A percentile compares a stretch with the other conserved stretches of the same genome.
Conservation (phyloP, 139 green algal species). For the Coccomyxa sp. region DNA sequence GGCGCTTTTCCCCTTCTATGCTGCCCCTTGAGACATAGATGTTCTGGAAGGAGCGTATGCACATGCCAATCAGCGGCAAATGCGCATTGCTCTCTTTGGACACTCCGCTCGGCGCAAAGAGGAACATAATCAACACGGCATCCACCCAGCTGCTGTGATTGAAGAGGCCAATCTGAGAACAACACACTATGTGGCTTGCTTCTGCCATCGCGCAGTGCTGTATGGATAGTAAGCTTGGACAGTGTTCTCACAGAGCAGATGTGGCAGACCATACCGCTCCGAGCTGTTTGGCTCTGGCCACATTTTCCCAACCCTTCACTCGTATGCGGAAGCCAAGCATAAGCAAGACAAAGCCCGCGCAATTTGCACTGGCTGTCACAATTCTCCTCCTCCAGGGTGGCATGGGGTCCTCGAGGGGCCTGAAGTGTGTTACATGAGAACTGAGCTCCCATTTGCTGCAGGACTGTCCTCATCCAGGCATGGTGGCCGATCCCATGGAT, state of each 20-base stretch:
- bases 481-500: background rate
- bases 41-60: slow-evolving; percentile 44
- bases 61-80: slow-evolving; percentile 35
- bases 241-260: background rate
- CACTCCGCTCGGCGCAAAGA: slow-evolving; percentile 20
- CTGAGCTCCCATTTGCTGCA: background rate
- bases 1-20: background rate
- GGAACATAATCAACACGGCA: slow-evolving; percentile 25
- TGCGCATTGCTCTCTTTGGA: slow-evolving; percentile 21
- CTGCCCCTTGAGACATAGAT: slow-evolving; percentile 33
- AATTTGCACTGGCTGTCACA: slow-evolving; percentile 16
- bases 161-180: slow-evolving; percentile 37
- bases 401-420: slow-evolving; percentile 21
- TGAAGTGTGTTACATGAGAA: background rate
- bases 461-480: background rate
- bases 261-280: slow-evolving; percentile 2
- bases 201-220: background rate
- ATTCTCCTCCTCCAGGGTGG: slow-evolving; percentile 16
- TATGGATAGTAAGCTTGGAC: background rate
- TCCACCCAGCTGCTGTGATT: slow-evolving; percentile 43
- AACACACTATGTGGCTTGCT: background rate
- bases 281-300: background rate
- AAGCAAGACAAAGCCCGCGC: slow-evolving; percentile 5
- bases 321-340: slow-evolving; percentile 21
- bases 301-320: slow-evolving; percentile 21